These are phyloP conservation scores for Protomyces inouyei DNA, from an alignment of 1,139 yeast genomes.

Conservation along the genomic window DNA sequence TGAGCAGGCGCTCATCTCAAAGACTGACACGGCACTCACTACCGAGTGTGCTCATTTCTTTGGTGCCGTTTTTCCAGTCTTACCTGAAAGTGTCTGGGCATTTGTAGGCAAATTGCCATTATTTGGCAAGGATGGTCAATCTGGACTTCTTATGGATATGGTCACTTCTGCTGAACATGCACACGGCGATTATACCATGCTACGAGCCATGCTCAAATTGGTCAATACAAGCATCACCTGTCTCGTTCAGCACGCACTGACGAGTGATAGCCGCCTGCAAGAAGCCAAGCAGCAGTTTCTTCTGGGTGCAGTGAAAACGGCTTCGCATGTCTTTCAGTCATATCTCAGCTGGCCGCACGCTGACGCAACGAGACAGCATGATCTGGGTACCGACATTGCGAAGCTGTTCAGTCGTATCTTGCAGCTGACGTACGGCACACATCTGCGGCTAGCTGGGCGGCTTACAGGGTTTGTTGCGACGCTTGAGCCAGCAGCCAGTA, in stretches of 20 bases:
- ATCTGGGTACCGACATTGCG: not conserved
- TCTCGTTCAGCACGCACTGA: not conserved
- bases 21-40: not conserved
- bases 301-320: not conserved
- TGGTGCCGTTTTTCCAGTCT: conserved; percentile 35
- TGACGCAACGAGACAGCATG: not conserved
- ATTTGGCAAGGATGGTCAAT: conserved; percentile 52
- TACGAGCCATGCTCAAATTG: not conserved
- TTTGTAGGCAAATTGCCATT: conserved; percentile 51
- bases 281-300: not conserved
- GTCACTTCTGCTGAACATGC: conserved; percentile 51
- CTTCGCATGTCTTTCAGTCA: not conserved
- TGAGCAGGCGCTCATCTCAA: conserved; percentile 2
- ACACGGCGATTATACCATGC: not conserved
- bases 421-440: not conserved
- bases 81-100: conserved; percentile 57
- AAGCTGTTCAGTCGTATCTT: not conserved
- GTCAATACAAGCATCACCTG: not conserved
- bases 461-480: not conserved
- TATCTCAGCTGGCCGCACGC: not conserved
- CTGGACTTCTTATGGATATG: conserved; percentile 78
- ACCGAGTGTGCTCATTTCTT: conserved; percentile 1
- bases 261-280: not conserved
- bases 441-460: not conserved
- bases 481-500: not conserved